Percentiles rank a stretch among this genome's conserved stretches.
Evolutionary conservation across 345 rosid species (phyloP).

Genomic region (Corchorus olitorius): DNA sequence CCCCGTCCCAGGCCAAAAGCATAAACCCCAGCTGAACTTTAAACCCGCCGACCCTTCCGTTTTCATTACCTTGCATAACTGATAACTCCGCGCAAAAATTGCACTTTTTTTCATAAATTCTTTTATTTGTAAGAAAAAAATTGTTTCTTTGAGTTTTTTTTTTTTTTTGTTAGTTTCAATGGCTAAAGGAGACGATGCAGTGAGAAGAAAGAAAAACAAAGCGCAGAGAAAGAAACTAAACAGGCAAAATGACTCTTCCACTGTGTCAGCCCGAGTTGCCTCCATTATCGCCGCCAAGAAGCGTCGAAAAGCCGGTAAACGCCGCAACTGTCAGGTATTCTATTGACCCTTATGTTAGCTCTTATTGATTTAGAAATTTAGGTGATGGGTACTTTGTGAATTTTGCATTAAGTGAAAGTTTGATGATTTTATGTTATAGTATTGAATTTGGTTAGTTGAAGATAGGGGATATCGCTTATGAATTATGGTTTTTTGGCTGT

Average conservation of each 20-base stretch:
- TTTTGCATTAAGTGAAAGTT: background rate
- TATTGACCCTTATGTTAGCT: background rate
- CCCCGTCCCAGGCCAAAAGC: background rate
- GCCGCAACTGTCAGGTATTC: slow-evolving; percentile 74
- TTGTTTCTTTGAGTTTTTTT: background rate
- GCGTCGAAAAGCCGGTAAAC: slow-evolving; percentile 77
- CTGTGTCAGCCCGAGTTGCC: slow-evolving; percentile 74
- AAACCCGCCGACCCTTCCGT: background rate
- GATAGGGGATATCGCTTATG: background rate
- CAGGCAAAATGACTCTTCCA: slow-evolving; percentile 43
- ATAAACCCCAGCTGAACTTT: slow-evolving; percentile 4
- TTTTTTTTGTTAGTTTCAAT: slow-evolving; percentile 23
- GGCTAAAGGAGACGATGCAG: slow-evolving; percentile 80
- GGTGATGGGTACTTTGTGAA: background rate
- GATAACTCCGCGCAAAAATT: background rate
- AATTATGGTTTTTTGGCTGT: background rate
- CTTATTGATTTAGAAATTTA: background rate
- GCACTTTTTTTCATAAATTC: background rate
- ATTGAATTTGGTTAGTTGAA: background rate
- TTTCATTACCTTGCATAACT: background rate
- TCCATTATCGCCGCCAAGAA: slow-evolving; percentile 86
- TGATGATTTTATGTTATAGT: background rate
- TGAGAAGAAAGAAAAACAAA: slow-evolving; percentile 67
- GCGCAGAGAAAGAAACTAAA: slow-evolving; percentile 55
- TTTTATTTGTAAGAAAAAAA: background rate